These are phyloP conservation scores for Paratrimastix pyriformis DNA, from an alignment of 78 protist species.

Conservation along the genomic window DNA sequence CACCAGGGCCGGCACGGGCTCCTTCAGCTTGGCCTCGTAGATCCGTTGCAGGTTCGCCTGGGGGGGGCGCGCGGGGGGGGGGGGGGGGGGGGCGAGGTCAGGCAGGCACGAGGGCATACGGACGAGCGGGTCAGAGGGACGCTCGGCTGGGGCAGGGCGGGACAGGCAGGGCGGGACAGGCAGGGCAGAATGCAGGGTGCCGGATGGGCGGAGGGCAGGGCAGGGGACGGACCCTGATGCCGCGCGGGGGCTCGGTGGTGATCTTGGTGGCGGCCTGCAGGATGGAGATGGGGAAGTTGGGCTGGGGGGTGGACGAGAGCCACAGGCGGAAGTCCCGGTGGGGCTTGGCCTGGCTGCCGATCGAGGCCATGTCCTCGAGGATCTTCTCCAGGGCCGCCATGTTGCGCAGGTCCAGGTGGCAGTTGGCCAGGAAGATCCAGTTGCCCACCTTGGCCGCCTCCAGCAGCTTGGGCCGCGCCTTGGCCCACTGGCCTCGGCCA, in stretches of 20 bases:
- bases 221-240: constrained; percentile 51
- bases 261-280: constrained; percentile 71
- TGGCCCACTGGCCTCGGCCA: constrained; percentile 70
- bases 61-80: constrained; percentile 79
- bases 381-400: constrained; percentile 55
- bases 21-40: constrained; percentile 1
- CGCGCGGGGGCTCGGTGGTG: constrained; percentile 85
- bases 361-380: constrained; percentile 22
- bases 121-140: neutral
- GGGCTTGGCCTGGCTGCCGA: constrained; percentile 11
- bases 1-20: neutral
- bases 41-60: constrained; percentile 12
- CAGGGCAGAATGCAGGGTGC: too few relatives aligned
- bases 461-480: constrained; percentile 42
- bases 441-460: constrained; percentile 42
- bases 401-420: constrained; percentile 63
- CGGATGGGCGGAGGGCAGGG: neutral
- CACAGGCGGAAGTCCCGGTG: constrained; percentile 68
- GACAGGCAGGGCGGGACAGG: neutral
- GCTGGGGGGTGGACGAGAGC: constrained; percentile 69
- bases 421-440: constrained; percentile 80
- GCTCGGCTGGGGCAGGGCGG: neutral
- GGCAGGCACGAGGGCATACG: constrained; percentile 51
- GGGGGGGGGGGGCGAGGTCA: constrained; percentile 62
- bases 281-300: constrained; percentile 74